A percentile compares a stretch with the other conserved stretches of the same genome.
Evolutionary conservation across 768 basidiomycete species (phyloP).

Genomic region (Panus rudis): DNA sequence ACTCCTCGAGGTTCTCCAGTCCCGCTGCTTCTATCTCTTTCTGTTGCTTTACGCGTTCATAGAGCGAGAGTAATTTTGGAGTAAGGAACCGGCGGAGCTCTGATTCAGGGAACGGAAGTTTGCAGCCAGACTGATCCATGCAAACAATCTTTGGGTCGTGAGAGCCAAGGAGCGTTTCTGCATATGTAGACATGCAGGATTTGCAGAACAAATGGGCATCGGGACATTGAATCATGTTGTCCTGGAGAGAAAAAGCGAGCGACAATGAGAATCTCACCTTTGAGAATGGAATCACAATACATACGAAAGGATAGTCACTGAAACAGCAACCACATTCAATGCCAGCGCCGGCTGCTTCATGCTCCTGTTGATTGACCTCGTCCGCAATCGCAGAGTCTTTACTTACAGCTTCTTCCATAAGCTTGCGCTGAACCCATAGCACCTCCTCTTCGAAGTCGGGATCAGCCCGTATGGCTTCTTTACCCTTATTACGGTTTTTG

Average conservation of each 20-base stretch:
- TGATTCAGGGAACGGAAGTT: slow-evolving; percentile 55
- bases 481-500: slow-evolving; percentile 34
- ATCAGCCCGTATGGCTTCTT: slow-evolving; percentile 26
- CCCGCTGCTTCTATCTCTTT: slow-evolving; percentile 76
- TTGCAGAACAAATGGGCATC: slow-evolving; percentile 86
- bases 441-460: slow-evolving; percentile 38
- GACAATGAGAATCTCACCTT: slow-evolving; percentile 5
- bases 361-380: slow-evolving; percentile 32
- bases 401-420: slow-evolving; percentile 20
- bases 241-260: slow-evolving; percentile 32
- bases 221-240: slow-evolving; percentile 82
- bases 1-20: slow-evolving; percentile 78
- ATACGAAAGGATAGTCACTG: slow-evolving; percentile 58
- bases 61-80: slow-evolving; percentile 58
- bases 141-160: slow-evolving; percentile 63
- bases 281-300: slow-evolving; percentile 21
- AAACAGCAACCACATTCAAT: slow-evolving; percentile 92
- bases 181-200: slow-evolving; percentile 62
- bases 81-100: slow-evolving; percentile 66
- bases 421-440: slow-evolving; percentile 39
- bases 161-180: slow-evolving; percentile 56
- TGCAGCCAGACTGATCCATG: slow-evolving; percentile 77
- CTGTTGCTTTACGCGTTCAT: slow-evolving; percentile 66
- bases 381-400: slow-evolving; percentile 26
- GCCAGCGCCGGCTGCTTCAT: slow-evolving; percentile 45